Evolutionary conservation across 345 rosid genomes (phyloP), one percentile per base, ranked within the genome.

Genomic region (Eucalyptus cloeziana): DNA sequence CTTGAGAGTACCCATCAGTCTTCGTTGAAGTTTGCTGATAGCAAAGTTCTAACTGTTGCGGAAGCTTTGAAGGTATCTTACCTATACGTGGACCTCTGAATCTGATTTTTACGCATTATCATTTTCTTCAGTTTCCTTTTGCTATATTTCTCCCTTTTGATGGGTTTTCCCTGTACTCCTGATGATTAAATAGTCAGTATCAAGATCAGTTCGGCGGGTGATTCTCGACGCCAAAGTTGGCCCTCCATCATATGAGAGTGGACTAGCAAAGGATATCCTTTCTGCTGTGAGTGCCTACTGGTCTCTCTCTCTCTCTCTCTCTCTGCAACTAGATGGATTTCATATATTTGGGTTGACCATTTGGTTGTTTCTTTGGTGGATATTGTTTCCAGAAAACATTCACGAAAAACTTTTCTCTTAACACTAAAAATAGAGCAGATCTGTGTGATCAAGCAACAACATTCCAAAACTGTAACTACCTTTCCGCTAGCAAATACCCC

Each of bases 181-280:
- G 87, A 83, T 81, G 50, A 85, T 87, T 54, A 40, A 88, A 43
- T 79, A 90, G 99, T 87, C 92, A 81, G 89, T 98, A 92, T 97
- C 98, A 88, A 91, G 87, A 91, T 96, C 99, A 87, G 97, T 97
- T 83, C 91, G 71, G 87, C 92, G 71, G 93, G 97, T 97, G 91
- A 93, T 98, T 90, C 93, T 98, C 60, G 99, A 98, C 90, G 98
- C 95, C n/a, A 98, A 98, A 93, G 96, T 97, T 30, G 98, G 99
- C 76, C 99, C 99, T 49, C 99, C 97, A 62, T 92, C 91, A 87
- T 93, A 93, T 92, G 99, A 97, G 91, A 96, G 94, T 90, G 98
- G 97, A 43, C 96, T 98, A 47, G 96, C 98, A 14, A 91, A 94
- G 88, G 98, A 98, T 90, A 94, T 98, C 87, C 95, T 98, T 56